phyloP scores from a whole-genome alignment of 345 rosid genomes.

The Balakata baccata region DNA sequence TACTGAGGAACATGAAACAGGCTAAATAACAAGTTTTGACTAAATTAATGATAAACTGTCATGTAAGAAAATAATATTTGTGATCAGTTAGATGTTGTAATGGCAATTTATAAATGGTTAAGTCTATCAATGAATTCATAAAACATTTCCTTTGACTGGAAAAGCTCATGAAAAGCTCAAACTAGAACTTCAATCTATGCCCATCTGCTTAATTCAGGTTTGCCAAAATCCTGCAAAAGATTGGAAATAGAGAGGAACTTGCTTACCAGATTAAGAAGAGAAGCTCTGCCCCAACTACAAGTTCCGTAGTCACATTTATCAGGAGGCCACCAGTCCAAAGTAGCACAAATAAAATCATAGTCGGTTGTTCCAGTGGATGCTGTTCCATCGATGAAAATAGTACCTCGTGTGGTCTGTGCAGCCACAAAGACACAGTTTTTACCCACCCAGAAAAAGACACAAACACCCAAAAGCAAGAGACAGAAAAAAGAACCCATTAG shows the following conservation, averaged over 20 bases:
- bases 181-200: no score
- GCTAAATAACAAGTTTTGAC: no score
- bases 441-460: conserved; percentile 20
- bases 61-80: no score
- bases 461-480: conserved; percentile 25
- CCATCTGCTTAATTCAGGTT: neutral
- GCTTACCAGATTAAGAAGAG: conserved; percentile 44
- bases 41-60: no score
- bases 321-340: conserved; percentile 57
- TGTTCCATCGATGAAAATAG: conserved; percentile 40
- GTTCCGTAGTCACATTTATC: conserved; percentile 51
- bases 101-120: no score
- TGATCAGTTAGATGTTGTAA: no score
- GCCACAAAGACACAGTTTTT: conserved; percentile 12
- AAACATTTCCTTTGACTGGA: no score
- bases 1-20: no score
- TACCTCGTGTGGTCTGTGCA: conserved; percentile 24
- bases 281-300: conserved; percentile 48
- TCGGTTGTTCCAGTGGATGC: conserved; percentile 37
- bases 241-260: no score
- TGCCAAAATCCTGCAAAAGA: neutral
- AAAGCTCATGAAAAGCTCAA: no score
- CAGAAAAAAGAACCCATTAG: conserved; percentile 23
- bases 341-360: conserved; percentile 45
- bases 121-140: no score